Evolutionary conservation across 2,329 filamentous ascomycete genomes (phyloP), one percentile per base, ranked within the genome.

Genomic region (Colletotrichum tropicicola): DNA sequence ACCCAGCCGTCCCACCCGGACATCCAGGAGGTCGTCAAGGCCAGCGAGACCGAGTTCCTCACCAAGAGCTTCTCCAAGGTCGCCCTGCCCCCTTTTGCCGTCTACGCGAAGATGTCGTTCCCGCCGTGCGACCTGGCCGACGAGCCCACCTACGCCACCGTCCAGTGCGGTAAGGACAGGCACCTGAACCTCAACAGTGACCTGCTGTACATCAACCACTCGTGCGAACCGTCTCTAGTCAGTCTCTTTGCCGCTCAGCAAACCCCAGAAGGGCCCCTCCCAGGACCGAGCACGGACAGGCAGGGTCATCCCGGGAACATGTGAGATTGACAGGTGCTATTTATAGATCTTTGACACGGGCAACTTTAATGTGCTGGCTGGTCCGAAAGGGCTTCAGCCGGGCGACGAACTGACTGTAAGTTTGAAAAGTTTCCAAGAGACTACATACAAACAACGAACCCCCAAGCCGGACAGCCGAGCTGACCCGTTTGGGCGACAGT

Each of bases 171-270:
- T 65, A 78, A 78, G 57, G 74, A 85, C 68, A 78, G 78, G 60
- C 89, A 91, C 73, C 76, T 91, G 70, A 84, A 87, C 70, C 79
- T 91, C 44, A 91, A 91, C 78, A 89, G 85, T 70, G 88, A 91
- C 71, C 73, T 91, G 72, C 74, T 91, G 47, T 91, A 90, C 76
- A 87, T 90, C 69, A 91, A 91, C 75, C 89, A 91, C 77, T 89
- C 86, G 5, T 91, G 89, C 76, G 87, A 89, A 70, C 89, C 89
- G 23, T 87, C 86, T 73, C 80, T 91, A 65, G 87, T 89, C 67
- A 80, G 85, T 85, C 63, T 21, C 17, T 60, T 19, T 45, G 19
- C 48, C 48, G 27, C 19, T 15, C 37, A n/a, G 15, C 44, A 6
- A 5, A 19, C 19, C 19, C 28, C 39, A 30, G 8, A 9, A 25